Percentiles rank a stretch among this genome's conserved stretches.
Evolutionary conservation across 2,329 filamentous ascomycete genomes (phyloP).

Genomic region (Gaeumannomyces sp.): DNA sequence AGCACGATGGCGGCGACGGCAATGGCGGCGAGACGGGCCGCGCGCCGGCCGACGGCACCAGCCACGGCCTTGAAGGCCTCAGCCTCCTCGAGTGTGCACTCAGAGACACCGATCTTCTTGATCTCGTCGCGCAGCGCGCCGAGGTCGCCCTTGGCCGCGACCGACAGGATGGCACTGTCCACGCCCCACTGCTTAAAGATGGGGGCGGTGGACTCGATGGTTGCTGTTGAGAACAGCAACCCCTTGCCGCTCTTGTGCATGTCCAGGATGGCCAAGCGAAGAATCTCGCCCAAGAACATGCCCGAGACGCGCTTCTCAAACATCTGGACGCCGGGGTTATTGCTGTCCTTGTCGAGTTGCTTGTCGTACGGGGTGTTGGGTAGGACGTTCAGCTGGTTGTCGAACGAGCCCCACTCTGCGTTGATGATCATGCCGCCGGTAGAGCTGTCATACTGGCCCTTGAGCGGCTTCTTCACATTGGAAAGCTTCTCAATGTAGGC

Average conservation of each 20-base stretch:
- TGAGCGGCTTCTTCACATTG: slow-evolving; percentile 73
- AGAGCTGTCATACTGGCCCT: slow-evolving; percentile 62
- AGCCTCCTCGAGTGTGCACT: slow-evolving; percentile 75
- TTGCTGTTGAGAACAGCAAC: slow-evolving; percentile 73
- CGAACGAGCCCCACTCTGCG: slow-evolving; percentile 97
- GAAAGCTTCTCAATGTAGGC: slow-evolving; percentile 90
- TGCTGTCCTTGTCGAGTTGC: slow-evolving; percentile 69
- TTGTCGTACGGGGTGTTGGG: slow-evolving; percentile 80
- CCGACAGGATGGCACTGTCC: slow-evolving; percentile 84
- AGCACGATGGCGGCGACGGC: slow-evolving; percentile 81
- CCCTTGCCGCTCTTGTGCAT: slow-evolving; percentile 63
- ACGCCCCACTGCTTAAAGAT: slow-evolving; percentile 81
- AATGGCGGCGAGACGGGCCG: slow-evolving; percentile 80
- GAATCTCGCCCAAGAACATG: slow-evolving; percentile 96
- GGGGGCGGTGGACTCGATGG: slow-evolving; percentile 53
- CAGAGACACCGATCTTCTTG: slow-evolving; percentile 69
- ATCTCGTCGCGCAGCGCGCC: slow-evolving; percentile 71
- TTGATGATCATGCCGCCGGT: slow-evolving; percentile 97
- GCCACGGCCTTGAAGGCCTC: slow-evolving; percentile 80
- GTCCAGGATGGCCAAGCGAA: slow-evolving; percentile 68
- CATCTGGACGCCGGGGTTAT: slow-evolving; percentile 95
- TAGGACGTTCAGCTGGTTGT: slow-evolving; percentile 84
- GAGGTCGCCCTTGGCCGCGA: slow-evolving; percentile 76
- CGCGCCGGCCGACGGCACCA: slow-evolving; percentile 78
- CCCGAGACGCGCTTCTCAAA: slow-evolving; percentile 98